A percentile compares a stretch with the other conserved stretches of the same genome.
Evolutionary conservation across 139 green algal genomes (phyloP).

Genomic region (Haematococcus lacustris): DNA sequence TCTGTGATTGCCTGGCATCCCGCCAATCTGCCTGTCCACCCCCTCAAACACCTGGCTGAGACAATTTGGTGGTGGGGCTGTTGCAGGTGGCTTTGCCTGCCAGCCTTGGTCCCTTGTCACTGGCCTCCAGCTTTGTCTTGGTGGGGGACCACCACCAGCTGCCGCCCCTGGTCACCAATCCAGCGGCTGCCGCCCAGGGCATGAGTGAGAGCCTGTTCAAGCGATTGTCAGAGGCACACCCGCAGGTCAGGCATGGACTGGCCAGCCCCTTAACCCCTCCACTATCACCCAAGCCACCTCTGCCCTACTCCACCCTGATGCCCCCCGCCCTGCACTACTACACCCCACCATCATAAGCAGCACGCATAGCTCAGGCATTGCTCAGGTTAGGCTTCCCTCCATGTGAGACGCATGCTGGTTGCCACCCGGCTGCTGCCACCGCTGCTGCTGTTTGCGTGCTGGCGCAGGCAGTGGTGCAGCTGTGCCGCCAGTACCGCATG

Average conservation of each 20-base stretch:
- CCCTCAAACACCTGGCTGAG: no score
- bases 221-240: conserved; percentile 71
- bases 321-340: no score
- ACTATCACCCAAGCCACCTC: no score
- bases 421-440: background rate
- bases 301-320: no score
- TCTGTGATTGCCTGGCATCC: no score
- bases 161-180: conserved; percentile 45
- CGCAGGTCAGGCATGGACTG: conserved; percentile 46
- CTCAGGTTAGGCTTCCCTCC: background rate
- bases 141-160: conserved; percentile 83
- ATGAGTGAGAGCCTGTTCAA: conserved; percentile 76
- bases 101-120: conserved; percentile 59
- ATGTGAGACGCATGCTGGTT: background rate
- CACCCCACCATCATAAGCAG: no score
- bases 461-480: conserved; percentile 43
- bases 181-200: conserved; percentile 49
- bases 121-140: conserved; percentile 60
- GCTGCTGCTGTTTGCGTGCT: background rate
- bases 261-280: no score
- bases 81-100: no score
- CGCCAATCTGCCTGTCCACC: no score
- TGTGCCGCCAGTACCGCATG: conserved; percentile 92
- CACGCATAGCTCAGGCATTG: background rate
- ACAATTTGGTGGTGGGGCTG: no score